phyloP scores from a whole-genome alignment of 2,329 filamentous ascomycete genomes.

The Corynespora cassiicola region DNA sequence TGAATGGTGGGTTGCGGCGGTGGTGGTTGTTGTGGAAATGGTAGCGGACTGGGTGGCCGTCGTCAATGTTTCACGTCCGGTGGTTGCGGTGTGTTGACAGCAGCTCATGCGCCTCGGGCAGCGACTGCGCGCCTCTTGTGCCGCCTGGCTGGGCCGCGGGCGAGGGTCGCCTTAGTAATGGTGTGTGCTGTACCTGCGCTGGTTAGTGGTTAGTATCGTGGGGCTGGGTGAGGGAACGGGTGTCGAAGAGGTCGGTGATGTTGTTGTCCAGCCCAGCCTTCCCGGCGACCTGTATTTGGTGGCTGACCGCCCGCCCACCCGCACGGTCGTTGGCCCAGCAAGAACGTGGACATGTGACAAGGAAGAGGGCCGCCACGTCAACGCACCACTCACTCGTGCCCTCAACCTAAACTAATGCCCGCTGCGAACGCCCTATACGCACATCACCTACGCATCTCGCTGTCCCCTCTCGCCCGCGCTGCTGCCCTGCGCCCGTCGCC shows the following conservation, averaged over 20 bases:
- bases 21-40: conserved; percentile 25
- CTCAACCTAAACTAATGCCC: no score
- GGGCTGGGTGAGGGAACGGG: conserved; percentile 27
- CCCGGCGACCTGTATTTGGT: conserved; percentile 16
- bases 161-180: conserved; percentile 12
- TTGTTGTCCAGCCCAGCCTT: conserved; percentile 32
- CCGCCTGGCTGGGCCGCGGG: conserved; percentile 17
- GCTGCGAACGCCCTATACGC: no score
- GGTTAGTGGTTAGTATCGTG: conserved; percentile 41
- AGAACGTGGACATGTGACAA: conserved; percentile 18
- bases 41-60: conserved; percentile 14
- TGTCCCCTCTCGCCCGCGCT: no score
- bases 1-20: no score
- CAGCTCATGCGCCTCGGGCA: conserved; percentile 33
- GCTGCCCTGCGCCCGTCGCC: no score
- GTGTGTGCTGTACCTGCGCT: conserved; percentile 33
- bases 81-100: conserved; percentile 22
- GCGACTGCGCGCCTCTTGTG: conserved; percentile 16
- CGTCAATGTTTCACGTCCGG: conserved; percentile 35
- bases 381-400: no score
- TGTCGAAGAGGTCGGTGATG: conserved; percentile 22
- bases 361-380: no score
- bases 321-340: conserved; percentile 14
- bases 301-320: conserved; percentile 9
- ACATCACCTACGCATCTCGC: no score